Evolutionary conservation across 2,329 filamentous ascomycete genomes (phyloP).

Genomic region (Hyphodiscus sp.): DNA sequence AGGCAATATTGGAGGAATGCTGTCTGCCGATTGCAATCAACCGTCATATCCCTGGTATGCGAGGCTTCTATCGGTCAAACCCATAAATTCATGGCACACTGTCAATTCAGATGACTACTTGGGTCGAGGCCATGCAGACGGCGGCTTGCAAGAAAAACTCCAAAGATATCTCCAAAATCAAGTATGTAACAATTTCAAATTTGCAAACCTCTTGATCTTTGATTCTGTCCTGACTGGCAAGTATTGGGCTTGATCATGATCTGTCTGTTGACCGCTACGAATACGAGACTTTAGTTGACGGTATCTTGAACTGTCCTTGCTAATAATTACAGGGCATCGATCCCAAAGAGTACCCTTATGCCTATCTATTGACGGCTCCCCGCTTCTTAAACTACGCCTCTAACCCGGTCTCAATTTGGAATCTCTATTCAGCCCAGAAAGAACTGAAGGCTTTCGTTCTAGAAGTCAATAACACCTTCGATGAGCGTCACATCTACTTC

Average conservation of each 20-base stretch:
- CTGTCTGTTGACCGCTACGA: too few species aligned
- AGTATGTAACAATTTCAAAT: conserved; percentile 33
- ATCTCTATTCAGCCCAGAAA: conserved; percentile 57
- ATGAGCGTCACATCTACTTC: conserved; percentile 62
- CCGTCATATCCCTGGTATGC: conserved; percentile 23
- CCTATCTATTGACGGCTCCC: conserved; percentile 66
- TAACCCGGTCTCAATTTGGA: conserved; percentile 76
- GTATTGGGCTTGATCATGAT: too few species aligned
- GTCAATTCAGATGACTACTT: conserved; percentile 57
- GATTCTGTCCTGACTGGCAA: too few species aligned
- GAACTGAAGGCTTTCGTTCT: conserved; percentile 58
- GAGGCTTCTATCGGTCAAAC: conserved; percentile 27
- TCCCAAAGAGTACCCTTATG: conserved; percentile 54
- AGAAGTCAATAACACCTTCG: conserved; percentile 74
- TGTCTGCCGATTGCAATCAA: conserved; percentile 40
- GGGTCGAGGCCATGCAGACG: conserved; percentile 41
- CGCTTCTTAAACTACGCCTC: conserved; percentile 64
- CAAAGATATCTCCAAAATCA: conserved; percentile 50
- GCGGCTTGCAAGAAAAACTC: conserved; percentile 59
- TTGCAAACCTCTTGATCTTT: not conserved
- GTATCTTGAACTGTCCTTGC: not conserved
- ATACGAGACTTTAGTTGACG: too few species aligned
- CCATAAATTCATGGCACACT: conserved; percentile 41
- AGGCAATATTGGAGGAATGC: conserved; percentile 47
- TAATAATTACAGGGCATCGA: conserved; percentile 43